Evolutionary conservation across 129 eudicot species (phyloP).

Genomic region (Dittrichia graveolens): DNA sequence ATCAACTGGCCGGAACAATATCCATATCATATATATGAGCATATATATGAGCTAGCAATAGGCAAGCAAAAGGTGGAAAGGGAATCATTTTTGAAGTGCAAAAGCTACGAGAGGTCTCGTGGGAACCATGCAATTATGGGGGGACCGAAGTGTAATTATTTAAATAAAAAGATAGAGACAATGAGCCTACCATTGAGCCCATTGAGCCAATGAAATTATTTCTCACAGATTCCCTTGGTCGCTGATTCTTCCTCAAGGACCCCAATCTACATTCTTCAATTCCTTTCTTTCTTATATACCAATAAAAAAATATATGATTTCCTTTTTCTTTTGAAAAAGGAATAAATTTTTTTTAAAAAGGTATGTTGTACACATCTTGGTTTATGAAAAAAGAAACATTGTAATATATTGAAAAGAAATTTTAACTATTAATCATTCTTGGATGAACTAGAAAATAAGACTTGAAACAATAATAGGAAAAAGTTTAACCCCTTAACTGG

Average conservation of each 20-base stretch:
- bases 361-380: neutral
- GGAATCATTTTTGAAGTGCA: conserved; percentile 38
- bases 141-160: conserved; percentile 30
- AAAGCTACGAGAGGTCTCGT: conserved; percentile 35
- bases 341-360: conserved; percentile 13
- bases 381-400: neutral
- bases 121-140: conserved; percentile 39
- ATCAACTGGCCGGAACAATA: conserved; percentile 19
- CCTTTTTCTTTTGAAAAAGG: conserved; percentile 7
- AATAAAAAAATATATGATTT: conserved; percentile 9
- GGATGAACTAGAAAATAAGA: neutral
- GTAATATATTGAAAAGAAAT: neutral
- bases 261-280: conserved; percentile 34
- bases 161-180: conserved; percentile 21
- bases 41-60: too few species aligned
- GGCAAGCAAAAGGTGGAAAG: conserved; percentile 34
- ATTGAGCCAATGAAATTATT: conserved; percentile 30
- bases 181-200: conserved; percentile 33
- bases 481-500: too few species aligned
- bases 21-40: conserved; percentile 29
- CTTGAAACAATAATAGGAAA: too few species aligned
- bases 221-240: conserved; percentile 40
- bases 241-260: conserved; percentile 32
- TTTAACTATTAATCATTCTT: neutral
- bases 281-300: conserved; percentile 29